A percentile compares a stretch with the other conserved stretches of the same genome.
Conservation (phyloP, 495 filamentous ascomycete genomes). For the Chaetomidium leptoderma region DNA sequence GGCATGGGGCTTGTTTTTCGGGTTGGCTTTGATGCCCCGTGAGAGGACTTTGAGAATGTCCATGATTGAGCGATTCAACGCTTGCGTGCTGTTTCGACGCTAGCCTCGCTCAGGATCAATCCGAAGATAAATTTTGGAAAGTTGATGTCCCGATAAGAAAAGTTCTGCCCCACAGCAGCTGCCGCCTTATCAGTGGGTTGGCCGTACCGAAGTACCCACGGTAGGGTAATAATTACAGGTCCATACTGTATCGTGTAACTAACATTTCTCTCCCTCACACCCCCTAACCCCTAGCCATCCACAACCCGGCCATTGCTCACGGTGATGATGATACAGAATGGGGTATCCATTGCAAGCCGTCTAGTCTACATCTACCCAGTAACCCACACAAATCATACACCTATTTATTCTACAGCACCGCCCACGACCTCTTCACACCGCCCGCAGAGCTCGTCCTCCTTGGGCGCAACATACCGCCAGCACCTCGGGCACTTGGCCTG, state of each 20-base stretch:
- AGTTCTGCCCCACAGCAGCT: slow-evolving; percentile 14
- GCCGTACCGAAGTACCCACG: too few species aligned
- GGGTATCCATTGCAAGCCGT: slow-evolving; percentile 10
- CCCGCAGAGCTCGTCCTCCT: slow-evolving; percentile 61
- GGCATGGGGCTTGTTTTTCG: slow-evolving; percentile 28
- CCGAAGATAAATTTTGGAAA: slow-evolving; percentile 14
- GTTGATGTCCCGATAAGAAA: slow-evolving; percentile 16
- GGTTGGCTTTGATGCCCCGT: slow-evolving; percentile 52
- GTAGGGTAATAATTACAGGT: too few species aligned
- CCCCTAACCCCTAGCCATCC: too few species aligned
- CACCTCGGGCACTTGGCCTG: slow-evolving; percentile 76
- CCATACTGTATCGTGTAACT: too few species aligned
- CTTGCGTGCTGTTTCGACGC: not conserved
- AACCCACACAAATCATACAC: not conserved
- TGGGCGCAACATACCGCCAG: slow-evolving; percentile 69
- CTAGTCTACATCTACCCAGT: not conserved
- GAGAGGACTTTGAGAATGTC: slow-evolving; percentile 66
- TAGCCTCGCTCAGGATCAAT: not conserved
- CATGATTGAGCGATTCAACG: slow-evolving; percentile 37
- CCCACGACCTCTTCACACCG: slow-evolving; percentile 67
- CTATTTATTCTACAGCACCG: slow-evolving; percentile 20
- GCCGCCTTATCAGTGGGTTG: slow-evolving; percentile 8
- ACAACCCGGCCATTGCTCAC: too few species aligned
- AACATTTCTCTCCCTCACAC: too few species aligned
- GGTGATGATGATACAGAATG: slow-evolving; percentile 3